Evolutionary conservation across 2,329 filamentous ascomycete genomes (phyloP), one percentile per base, ranked within the genome.

Genomic region (Boeremia exigua): DNA sequence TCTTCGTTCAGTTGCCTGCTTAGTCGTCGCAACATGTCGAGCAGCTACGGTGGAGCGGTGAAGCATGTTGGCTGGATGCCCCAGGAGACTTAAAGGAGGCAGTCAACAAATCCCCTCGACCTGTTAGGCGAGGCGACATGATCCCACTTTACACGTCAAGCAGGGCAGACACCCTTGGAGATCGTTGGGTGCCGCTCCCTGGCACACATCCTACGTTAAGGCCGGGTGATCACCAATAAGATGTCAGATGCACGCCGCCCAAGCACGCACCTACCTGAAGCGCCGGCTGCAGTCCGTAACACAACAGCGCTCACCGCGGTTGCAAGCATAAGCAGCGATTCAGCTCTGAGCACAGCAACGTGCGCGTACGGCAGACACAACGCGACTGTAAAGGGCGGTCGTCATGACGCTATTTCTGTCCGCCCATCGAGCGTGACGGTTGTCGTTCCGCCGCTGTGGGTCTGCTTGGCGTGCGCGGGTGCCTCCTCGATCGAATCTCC

Each of bases 21-120:
- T 40, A 68, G 56, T 56, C 62, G 67, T 61, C 66, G 65, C 58
- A 75, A 59, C 67, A 71, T 72, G 58, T 63, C 69, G 54, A 57
- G 53, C 59, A 42, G 55, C 39, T 48, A 43, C 46, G 43, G 58
- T 48, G 50, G 48, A 37, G 51, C 56, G 49, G 56, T 59, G 57
- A 58, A 28, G 60, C 69, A 71, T 70, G 61, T 55, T 63, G 60
- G 51, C 30, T 38, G 52, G 57, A 40, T 58, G 61, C 59, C 48
- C 61, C 56, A 58, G 44, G 44, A 43, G 48, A 50, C 51, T 50
- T 54, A 56, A 65, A 60, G 58, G 50, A 61, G 53, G 57, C 59
- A 45, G 58, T 59, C 57, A 63, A 68, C 63, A 61, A 65, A 62
- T 66, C 59, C 61, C 55, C 56, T 56, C 49, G 48, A 60, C 37